A percentile compares a stretch with the other conserved stretches of the same genome.
These are phyloP conservation scores for Citrus unshiu DNA, from an alignment of 345 rosid genomes.

Conservation along the genomic window DNA sequence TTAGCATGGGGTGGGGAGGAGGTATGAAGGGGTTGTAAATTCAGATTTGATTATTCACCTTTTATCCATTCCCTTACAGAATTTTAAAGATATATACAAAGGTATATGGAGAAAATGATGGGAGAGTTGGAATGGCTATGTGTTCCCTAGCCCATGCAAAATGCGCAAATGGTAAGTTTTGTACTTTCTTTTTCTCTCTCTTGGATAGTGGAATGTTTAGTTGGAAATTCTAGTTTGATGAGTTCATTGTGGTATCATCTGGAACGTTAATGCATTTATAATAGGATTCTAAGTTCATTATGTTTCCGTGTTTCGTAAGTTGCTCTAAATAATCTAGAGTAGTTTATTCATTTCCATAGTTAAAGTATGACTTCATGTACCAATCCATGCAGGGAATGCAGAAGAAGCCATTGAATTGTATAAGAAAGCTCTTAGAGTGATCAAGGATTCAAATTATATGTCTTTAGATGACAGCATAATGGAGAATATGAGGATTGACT, in stretches of 20 bases:
- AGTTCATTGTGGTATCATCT: neutral
- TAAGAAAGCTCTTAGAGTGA: slow-evolving; percentile 53
- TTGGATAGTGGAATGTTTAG: neutral
- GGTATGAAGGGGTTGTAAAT: slow-evolving; percentile 3
- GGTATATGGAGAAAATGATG: slow-evolving; percentile 63
- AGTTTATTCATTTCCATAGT: neutral
- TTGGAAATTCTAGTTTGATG: neutral
- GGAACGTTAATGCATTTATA: neutral
- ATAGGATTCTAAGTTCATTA: neutral
- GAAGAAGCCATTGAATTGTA: slow-evolving; percentile 67
- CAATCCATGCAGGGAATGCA: slow-evolving; percentile 50
- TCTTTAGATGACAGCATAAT: slow-evolving; percentile 51
- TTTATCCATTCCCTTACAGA: slow-evolving; percentile 25
- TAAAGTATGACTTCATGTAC: slow-evolving; percentile 9
- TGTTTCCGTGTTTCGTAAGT: neutral
- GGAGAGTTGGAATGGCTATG: slow-evolving; percentile 79
- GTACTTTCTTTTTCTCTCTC: neutral
- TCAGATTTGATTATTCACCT: slow-evolving; percentile 16
- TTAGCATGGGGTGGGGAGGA: neutral
- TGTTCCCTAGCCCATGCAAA: slow-evolving; percentile 76
- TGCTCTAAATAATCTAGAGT: neutral
- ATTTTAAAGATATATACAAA: slow-evolving; percentile 59
- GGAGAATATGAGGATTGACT: slow-evolving; percentile 82
- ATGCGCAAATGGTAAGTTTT: slow-evolving; percentile 64
- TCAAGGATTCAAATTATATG: slow-evolving; percentile 61